Evolutionary conservation across 1,284 basidiomycete species (phyloP), one percentile per base, ranked within the genome.

Genomic region (Boletus semigastroideus): DNA sequence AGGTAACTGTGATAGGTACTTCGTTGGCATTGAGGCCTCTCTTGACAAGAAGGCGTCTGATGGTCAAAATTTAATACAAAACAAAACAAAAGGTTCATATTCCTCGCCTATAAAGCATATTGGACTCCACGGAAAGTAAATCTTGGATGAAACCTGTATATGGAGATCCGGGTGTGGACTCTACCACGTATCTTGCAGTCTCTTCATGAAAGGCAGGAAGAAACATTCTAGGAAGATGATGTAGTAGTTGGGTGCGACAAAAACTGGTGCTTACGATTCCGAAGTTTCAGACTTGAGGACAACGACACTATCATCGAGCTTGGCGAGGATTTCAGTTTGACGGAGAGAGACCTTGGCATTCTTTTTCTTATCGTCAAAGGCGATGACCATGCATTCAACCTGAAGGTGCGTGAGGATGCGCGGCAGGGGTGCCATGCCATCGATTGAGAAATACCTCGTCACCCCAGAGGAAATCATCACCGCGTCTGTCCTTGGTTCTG

Each of bases 101-200:
- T 54, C 34, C 54, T 62, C 55, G 86, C 90, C 90, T 79, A 68
- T 92, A 91, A 39, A 87, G 85, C 97, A 99, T 99, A 74, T 99
- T 94, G 46, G 76, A 73, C 74, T 99, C 96, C 9, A 99, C 96
- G 7, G 86, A 83, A 43, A 97, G 76, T 16, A 99, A 79, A 69
- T 97, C 93, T 45, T 79, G 78, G 36, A 96, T 83, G 25, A 82
- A 87, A 16, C 91, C 93, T 8, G 92, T 90, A 73, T 98, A 99
- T 2, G 97, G 97, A 39, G 83, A 82, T 3, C 97, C 97, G 0
- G 97, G 97, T 0, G 96, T 99, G 8, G 93, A 94, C 72, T 99
- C 97, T 51, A 99, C 80, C 97, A 99, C 99, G 77, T 93, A 99
- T 38, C 95, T 84, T 45, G 96, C 97, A 74, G 96, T 99, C 72